Evolutionary conservation across 2,329 filamentous ascomycete genomes (phyloP).

Genomic region (Sarocladium brachiariae): DNA sequence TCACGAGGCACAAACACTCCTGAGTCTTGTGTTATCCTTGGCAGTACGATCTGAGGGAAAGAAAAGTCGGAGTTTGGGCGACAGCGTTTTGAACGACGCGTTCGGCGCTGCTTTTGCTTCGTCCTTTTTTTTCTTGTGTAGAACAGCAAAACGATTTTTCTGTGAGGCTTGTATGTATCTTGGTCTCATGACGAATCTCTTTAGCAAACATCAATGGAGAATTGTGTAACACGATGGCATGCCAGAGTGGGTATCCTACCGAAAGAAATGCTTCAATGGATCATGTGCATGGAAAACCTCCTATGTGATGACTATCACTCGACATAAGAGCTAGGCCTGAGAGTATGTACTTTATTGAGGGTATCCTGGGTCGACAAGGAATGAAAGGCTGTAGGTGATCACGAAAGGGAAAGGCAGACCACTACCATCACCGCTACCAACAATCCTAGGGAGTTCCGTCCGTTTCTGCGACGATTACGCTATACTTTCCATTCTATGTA

Average conservation of each 20-base stretch:
- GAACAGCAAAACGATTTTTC: conserved; percentile 1
- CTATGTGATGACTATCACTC: no score
- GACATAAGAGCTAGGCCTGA: no score
- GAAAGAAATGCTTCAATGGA: no score
- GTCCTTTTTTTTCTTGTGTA: conserved; percentile 7
- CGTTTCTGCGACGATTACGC: not conserved
- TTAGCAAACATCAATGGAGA: not conserved
- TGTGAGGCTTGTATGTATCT: conserved; percentile 5
- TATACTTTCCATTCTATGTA: conserved; percentile 5
- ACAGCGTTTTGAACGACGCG: not conserved
- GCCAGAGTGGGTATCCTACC: not conserved
- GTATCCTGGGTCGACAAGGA: not conserved
- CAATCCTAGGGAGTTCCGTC: not conserved
- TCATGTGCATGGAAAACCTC: no score
- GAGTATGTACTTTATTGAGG: not conserved
- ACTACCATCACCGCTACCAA: not conserved
- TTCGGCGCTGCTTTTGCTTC: not conserved
- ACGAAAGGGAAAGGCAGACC: not conserved
- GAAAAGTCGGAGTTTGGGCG: conserved; percentile 7
- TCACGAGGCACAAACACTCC: not conserved
- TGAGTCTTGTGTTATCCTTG: not conserved
- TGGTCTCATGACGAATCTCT: conserved; percentile 4
- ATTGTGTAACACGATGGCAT: not conserved
- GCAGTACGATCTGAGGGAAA: not conserved
- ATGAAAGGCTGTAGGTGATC: not conserved